phyloP scores from a whole-genome alignment of 371 early-diverging fungal genomes.

The Mucor mucedo region DNA sequence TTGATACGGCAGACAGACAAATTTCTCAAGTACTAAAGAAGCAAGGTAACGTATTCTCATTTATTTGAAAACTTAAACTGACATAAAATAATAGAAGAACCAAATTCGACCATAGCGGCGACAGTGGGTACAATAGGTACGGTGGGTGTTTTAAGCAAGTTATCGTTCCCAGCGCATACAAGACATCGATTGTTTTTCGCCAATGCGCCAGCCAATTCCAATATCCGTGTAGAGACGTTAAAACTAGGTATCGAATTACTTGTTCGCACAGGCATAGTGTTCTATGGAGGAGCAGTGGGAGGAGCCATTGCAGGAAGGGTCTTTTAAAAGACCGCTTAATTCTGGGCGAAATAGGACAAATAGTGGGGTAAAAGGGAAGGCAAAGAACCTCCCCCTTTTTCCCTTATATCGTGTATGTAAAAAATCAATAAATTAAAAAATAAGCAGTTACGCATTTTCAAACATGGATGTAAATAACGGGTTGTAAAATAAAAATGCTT shows the following conservation, averaged over 20 bases:
- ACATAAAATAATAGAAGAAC: slow-evolving; percentile 1
- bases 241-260: slow-evolving; percentile 45
- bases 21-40: not conserved
- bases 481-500: not conserved
- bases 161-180: slow-evolving; percentile 33
- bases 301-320: slow-evolving; percentile 39
- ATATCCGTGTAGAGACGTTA: slow-evolving; percentile 41
- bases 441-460: slow-evolving; percentile 2
- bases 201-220: slow-evolving; percentile 38
- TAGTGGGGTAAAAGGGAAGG: not conserved
- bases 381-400: not conserved
- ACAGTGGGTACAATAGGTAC: slow-evolving; percentile 30
- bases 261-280: slow-evolving; percentile 37
- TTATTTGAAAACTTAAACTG: not conserved
- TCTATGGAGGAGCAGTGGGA: slow-evolving; percentile 48
- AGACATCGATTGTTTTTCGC: slow-evolving; percentile 50
- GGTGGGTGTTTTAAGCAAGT: slow-evolving; percentile 33
- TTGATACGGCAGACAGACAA: slow-evolving; percentile 32
- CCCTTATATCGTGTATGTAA: not conserved
- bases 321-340: not conserved
- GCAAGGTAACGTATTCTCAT: not conserved
- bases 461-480: not conserved
- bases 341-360: not conserved
- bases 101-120: slow-evolving; percentile 31
- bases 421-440: not conserved